These are phyloP conservation scores for Fusarium sp. DNA, from an alignment of 2,329 filamentous ascomycete species.

Conservation along the genomic window DNA sequence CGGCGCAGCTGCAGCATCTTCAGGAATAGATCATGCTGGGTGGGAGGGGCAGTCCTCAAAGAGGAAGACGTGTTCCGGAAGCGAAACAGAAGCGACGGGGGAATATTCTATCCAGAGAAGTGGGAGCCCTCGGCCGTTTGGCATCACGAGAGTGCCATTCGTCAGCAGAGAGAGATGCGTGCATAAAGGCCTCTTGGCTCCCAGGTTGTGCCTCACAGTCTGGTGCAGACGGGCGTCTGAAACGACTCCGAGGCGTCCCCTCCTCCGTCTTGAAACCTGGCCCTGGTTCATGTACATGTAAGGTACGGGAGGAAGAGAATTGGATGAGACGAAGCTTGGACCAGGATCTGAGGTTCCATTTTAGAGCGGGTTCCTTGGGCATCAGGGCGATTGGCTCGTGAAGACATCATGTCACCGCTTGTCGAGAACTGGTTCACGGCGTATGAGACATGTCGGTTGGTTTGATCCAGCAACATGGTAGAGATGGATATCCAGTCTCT, in stretches of 20 bases:
- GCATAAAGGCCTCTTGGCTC: background rate
- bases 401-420: constrained; percentile 25
- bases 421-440: background rate
- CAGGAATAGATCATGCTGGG: constrained; percentile 41
- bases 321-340: constrained; percentile 41
- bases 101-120: background rate
- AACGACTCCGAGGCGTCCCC: constrained; percentile 32
- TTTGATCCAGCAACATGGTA: background rate
- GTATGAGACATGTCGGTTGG: background rate
- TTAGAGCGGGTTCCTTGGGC: background rate
- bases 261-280: constrained; percentile 32
- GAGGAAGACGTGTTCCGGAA: too few relatives aligned
- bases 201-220: constrained; percentile 16
- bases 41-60: too few relatives aligned
- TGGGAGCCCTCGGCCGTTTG: too few relatives aligned
- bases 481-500: background rate
- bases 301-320: constrained; percentile 27
- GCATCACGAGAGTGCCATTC: too few relatives aligned
- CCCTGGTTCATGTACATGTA: constrained; percentile 30
- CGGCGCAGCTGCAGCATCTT: constrained; percentile 33
- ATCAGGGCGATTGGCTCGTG: constrained; percentile 25
- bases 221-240: constrained; percentile 31
- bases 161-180: background rate
- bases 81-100: constrained; percentile 9
- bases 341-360: constrained; percentile 8